Base-by-base conservation (phyloP, 768 basidiomycete genomes). In the Gymnopilus dilepis region DNA sequence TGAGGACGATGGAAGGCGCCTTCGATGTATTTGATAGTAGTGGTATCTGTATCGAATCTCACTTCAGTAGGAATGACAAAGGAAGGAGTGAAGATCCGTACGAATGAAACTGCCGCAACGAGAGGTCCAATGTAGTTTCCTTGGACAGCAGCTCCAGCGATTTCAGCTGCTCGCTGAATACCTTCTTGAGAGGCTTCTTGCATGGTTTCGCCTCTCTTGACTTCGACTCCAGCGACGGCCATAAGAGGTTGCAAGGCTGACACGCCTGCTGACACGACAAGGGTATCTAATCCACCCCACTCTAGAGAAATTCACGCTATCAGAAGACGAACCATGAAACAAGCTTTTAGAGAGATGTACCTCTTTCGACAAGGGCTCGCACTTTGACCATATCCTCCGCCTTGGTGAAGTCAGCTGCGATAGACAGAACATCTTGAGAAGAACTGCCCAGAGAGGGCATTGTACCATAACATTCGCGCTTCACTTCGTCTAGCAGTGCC, bases 231-330 rank as follows among this genome's bases (percentile, higher is more conserved):
- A 15, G 91, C 89, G 9, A 93, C 74, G 2, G 85, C 82, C 72
- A 95, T 79, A 24, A 97, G 76, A 0, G 94, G 90, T 55, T 84
- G 86, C 2, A 95, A 78, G 11, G 94, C 88, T 0, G 92, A 92
- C 0, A 95, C 91, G 3, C 95, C 95, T 2, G 94, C 94, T 31
- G 85, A 83, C 34, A 97, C 84, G 30, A 94, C 76, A 5, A 97
- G 70, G 0, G 95, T 97, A 72, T 97, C 95, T 1, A 96, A 65
- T 15, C 94, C 92, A 1, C 76, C 77, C 93, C 94, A 95, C 65
- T 80, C 95, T 96, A 6, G 30, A 50, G 50, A 37, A 12, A 40
- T 26, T 28, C 4, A 58, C 51, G 22, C 19, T 15, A n/a, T n/a
- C n/a, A n/a, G n/a, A n/a, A n/a, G n/a, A n/a, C n/a, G n/a, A n/a